Percentiles rank a stretch among this genome's conserved stretches.
Evolutionary conservation across 257 asterid species (phyloP).

Genomic region (Striga asiatica): DNA sequence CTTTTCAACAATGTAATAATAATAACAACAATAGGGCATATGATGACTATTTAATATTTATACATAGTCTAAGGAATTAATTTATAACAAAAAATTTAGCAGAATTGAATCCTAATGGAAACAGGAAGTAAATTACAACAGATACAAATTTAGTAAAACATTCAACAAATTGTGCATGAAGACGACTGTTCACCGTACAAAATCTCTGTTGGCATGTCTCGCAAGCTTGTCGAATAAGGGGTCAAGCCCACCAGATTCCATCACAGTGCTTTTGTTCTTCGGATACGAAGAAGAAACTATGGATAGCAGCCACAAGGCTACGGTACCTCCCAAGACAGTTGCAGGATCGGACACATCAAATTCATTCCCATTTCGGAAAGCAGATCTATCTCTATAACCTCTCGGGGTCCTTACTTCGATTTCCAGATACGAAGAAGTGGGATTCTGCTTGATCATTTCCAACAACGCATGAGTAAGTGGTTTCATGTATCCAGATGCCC

Average conservation of each 20-base stretch:
- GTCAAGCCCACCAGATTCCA: conserved; percentile 80
- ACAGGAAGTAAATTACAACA: not conserved
- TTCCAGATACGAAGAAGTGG: conserved; percentile 33
- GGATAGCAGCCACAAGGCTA: conserved; percentile 71
- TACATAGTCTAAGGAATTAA: too few relatives aligned
- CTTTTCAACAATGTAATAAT: not conserved
- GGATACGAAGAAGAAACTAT: conserved; percentile 47
- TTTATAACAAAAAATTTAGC: too few relatives aligned
- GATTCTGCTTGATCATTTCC: conserved; percentile 58
- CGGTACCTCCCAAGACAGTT: conserved; percentile 54
- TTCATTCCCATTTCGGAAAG: conserved; percentile 42
- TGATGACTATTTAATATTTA: too few relatives aligned
- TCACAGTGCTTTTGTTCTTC: conserved; percentile 40
- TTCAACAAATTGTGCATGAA: not conserved
- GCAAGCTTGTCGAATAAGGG: conserved; percentile 52
- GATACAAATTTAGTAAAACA: not conserved
- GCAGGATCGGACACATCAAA: conserved; percentile 62
- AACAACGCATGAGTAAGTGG: conserved; percentile 57
- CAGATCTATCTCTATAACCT: conserved; percentile 36
- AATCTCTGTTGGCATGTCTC: conserved; percentile 33
- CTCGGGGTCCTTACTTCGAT: conserved; percentile 41
- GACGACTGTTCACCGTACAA: conserved; percentile 30
- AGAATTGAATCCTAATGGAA: conserved; percentile 4
- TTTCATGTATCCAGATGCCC: conserved; percentile 58
- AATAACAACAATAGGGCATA: not conserved